phyloP scores from a whole-genome alignment of 2,329 filamentous ascomycete species.

The Pseudocercospora cruenta region DNA sequence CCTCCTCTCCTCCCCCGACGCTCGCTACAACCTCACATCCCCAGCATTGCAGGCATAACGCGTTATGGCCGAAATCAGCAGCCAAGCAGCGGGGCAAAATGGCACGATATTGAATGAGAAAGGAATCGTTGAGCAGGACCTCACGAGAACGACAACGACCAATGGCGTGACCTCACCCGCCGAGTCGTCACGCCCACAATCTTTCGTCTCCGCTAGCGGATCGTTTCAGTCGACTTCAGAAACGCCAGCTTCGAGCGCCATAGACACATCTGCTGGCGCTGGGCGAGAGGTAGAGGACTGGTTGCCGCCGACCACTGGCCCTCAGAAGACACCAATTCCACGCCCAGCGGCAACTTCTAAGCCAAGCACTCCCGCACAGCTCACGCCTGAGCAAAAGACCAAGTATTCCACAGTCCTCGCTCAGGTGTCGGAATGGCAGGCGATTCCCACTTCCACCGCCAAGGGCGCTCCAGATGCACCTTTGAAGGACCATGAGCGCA shows the following conservation, averaged over 20 bases:
- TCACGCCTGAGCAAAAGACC: constrained; percentile 75
- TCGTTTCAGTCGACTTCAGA: constrained; percentile 33
- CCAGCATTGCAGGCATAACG: background rate
- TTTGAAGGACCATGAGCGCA: constrained; percentile 76
- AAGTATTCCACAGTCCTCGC: constrained; percentile 82
- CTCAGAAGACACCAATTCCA: constrained; percentile 39
- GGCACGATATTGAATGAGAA: constrained; percentile 9
- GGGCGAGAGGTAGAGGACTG: constrained; percentile 30
- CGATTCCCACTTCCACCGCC: constrained; percentile 66
- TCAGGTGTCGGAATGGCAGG: constrained; percentile 71
- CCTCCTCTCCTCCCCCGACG: background rate
- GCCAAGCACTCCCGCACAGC: constrained; percentile 57
- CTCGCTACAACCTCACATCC: background rate
- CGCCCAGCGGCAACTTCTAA: constrained; percentile 54
- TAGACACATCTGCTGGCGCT: constrained; percentile 29
- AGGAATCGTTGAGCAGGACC: background rate
- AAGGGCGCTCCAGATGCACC: constrained; percentile 63
- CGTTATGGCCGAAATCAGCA: constrained; percentile 10
- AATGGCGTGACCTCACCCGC: constrained; percentile 7
- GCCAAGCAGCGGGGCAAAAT: background rate
- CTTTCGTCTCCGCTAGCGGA: constrained; percentile 28
- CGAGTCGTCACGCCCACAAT: constrained; percentile 28
- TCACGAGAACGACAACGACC: background rate
- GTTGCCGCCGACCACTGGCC: constrained; percentile 35
- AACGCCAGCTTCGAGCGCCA: constrained; percentile 20